Evolutionary conservation across 305 asterid species (phyloP), one percentile per base, ranked within the genome.

Genomic region (Solanum hybrid): DNA sequence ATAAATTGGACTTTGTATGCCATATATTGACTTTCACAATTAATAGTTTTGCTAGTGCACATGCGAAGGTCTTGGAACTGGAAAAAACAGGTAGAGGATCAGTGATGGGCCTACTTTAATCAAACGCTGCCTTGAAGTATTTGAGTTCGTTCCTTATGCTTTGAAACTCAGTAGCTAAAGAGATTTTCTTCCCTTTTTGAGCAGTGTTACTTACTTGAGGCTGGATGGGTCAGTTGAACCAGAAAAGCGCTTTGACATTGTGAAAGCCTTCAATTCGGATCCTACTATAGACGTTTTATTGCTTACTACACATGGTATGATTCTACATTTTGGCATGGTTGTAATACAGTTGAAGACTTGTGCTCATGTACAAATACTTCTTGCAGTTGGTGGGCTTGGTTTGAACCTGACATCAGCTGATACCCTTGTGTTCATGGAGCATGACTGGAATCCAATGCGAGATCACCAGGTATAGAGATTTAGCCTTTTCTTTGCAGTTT

Each of bases 391-490:
- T 92, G 99, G 99, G 86, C 99, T 98, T 93, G 99, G 99, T 90
- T 92, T 98, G 92, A 98, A 98, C 92, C 93, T 98, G 94, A 97
- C 99, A 51, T 98, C 99, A 13, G 99, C 99, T 75, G 99, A 98
- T 94, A 98, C 99, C 90, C 98, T 98, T 86, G 99, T 98, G 93
- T 98, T 98, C 91, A 96, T 97, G 99, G 99, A 98, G 95, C 99
- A 98, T 91, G 99, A 98, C 91, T 97, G 99, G 99, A 98, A 98
- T 96, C 99, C 99, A 89, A 98, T 97, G 99, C 95, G 99, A 90
- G 99, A 98, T 93, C 99, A 95, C 92, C 99, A 98, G 99, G 99
- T 97, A 91, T 85, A 33, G 6, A 84, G 31, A 85, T 29, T 84
- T 73, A 51, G 42, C 42, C 89, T 42, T 33, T 31, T 22, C 71